Conservation (phyloP, 768 basidiomycete species). For the Pleurotus tuber-regium region DNA sequence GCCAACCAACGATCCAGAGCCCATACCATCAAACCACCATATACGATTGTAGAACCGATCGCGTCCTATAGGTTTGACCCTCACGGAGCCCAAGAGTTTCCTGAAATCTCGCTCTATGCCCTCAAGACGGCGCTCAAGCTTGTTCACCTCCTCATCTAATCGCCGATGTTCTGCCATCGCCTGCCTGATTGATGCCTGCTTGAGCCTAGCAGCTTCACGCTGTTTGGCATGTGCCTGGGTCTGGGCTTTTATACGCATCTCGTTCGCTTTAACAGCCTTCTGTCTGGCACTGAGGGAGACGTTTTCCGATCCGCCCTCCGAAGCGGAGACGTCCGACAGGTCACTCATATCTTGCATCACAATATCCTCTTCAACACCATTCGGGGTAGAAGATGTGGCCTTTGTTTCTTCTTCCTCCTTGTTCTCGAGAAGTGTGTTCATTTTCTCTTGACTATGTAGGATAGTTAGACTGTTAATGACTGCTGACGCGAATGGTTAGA, state of each 20-base stretch:
- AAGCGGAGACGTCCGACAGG: slow-evolving; percentile 63
- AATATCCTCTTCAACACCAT: slow-evolving; percentile 55
- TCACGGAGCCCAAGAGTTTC: slow-evolving; percentile 77
- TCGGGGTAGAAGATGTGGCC: slow-evolving; percentile 31
- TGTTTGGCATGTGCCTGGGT: slow-evolving; percentile 71
- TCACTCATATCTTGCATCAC: slow-evolving; percentile 68
- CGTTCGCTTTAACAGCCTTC: slow-evolving; percentile 49
- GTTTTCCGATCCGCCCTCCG: slow-evolving; percentile 62
- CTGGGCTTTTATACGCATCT: slow-evolving; percentile 50
- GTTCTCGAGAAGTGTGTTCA: slow-evolving; percentile 60
- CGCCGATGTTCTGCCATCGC: slow-evolving; percentile 80
- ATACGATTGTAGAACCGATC: slow-evolving; percentile 94
- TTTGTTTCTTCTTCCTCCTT: slow-evolving; percentile 41
- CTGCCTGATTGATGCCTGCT: slow-evolving; percentile 77
- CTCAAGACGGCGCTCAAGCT: slow-evolving; percentile 77
- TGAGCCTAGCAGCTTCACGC: slow-evolving; percentile 74
- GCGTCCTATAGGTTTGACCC: slow-evolving; percentile 85
- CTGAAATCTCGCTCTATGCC: slow-evolving; percentile 93
- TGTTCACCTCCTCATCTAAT: slow-evolving; percentile 85
- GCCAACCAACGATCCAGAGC: slow-evolving; percentile 75
- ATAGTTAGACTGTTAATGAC: slow-evolving; percentile 11
- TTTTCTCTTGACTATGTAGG: slow-evolving; percentile 63
- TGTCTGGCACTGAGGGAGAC: slow-evolving; percentile 38
- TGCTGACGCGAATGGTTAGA: slow-evolving; percentile 1
- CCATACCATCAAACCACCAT: slow-evolving; percentile 99